Base-by-base conservation (phyloP, 345 rosid species). In the Mercurialis annua region DNA sequence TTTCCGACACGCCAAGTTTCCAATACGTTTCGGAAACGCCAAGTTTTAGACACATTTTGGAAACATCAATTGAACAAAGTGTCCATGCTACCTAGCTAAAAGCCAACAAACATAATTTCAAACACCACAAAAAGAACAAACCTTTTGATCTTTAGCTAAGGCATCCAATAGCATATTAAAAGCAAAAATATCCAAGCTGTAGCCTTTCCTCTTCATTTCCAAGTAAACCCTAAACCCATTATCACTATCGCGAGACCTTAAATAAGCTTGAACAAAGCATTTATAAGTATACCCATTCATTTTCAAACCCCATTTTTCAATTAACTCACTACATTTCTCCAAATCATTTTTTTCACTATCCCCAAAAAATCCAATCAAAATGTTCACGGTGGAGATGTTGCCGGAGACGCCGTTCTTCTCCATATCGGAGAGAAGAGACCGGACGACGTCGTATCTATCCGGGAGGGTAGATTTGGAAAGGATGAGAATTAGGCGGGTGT, bases 81-180 rank as follows among this genome's bases (percentile, higher is more conserved):
- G n/a, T 2, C 23, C 43, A 33, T 18, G 11, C 21, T 4, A 44
- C 57, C 51, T n/a, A n/a, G n/a, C n/a, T n/a, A n/a, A 61, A 81
- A 31, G 11, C 6, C 64, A 20, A n/a, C 10, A 54, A 15, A 44
- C 17, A 53, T 24, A 56, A 16, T 2, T 4, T 2, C 6, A n/a
- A 29, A 7, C 4, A n/a, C 1, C 29, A 21, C 2, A 48, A 9
- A 54, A 21, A 55, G 27, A 33, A 16, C 67, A 66, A 21, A 92
- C 96, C 96, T 87, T 86, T 24, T 68, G 68, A 75, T 92, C 88
- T 76, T 89, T 87, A 24, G 85, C 96, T 64, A 90, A 85, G 75
- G 92, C 88, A 80, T 93, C 87, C 83, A 93, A 70, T 71, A 93
- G 73, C 98, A 93, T 93, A 65, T 93, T 93, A 72, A 84, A 93